Conservation (phyloP, 352 stramenopile genomes). For the Lagenidium giganteum region DNA sequence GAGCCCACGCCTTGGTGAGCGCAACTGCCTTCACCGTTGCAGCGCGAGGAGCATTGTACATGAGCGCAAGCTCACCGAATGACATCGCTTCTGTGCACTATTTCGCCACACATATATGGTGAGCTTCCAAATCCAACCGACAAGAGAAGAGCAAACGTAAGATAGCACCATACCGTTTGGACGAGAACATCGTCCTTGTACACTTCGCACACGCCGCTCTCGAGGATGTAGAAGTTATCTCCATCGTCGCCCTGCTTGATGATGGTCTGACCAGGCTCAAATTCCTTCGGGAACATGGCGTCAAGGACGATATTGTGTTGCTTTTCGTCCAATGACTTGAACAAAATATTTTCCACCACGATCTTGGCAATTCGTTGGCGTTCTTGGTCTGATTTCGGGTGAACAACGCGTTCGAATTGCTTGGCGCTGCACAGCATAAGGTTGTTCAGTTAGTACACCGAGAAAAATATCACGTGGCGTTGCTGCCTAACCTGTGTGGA, state of each 20-base stretch:
- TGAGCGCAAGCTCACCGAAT: slow-evolving; percentile 96
- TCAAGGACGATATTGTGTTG: slow-evolving; percentile 84
- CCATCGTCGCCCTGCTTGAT: slow-evolving; percentile 90
- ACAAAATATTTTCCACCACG: slow-evolving; percentile 86
- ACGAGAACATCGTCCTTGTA: slow-evolving; percentile 87
- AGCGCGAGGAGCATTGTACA: slow-evolving; percentile 96
- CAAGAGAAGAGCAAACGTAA: background rate
- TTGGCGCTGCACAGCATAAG: slow-evolving; percentile 39
- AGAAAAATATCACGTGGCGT: no score
- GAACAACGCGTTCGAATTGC: slow-evolving; percentile 76
- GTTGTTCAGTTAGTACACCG: background rate
- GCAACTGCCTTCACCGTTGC: slow-evolving; percentile 92
- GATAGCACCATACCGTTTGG: slow-evolving; percentile 42
- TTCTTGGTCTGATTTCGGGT: slow-evolving; percentile 82
- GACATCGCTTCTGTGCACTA: slow-evolving; percentile 84
- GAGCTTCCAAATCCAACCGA: slow-evolving; percentile 1
- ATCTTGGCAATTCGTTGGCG: slow-evolving; percentile 73
- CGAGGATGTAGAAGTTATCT: slow-evolving; percentile 95
- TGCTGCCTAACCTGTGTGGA: slow-evolving; percentile 38
- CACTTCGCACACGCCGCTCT: slow-evolving; percentile 89
- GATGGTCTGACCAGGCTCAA: slow-evolving; percentile 70
- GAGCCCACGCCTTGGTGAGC: slow-evolving; percentile 90
- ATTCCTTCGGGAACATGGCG: slow-evolving; percentile 84
- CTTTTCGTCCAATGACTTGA: slow-evolving; percentile 87
- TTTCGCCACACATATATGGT: background rate